These are phyloP conservation scores for Flaveria trinervia DNA, from an alignment of 129 eudicot genomes.

Conservation along the genomic window DNA sequence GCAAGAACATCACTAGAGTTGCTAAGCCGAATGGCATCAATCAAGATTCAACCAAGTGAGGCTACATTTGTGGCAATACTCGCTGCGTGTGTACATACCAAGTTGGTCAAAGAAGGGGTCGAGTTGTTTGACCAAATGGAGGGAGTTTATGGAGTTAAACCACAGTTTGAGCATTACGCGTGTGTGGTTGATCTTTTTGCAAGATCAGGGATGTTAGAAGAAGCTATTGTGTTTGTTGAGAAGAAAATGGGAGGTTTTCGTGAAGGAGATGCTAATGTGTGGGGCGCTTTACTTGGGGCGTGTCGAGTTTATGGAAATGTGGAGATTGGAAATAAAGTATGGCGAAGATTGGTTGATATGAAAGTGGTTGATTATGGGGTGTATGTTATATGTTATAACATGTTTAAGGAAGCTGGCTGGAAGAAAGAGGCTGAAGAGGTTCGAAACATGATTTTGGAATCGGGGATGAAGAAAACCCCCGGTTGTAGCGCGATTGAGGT, in stretches of 20 bases:
- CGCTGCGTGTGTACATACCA: conserved; percentile 62
- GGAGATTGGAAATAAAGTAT: conserved; percentile 42
- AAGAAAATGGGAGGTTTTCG: conserved; percentile 39
- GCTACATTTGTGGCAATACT: conserved; percentile 60
- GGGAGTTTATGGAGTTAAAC: conserved; percentile 37
- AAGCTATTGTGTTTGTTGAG: conserved; percentile 52
- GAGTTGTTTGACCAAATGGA: conserved; percentile 51
- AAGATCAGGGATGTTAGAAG: conserved; percentile 52
- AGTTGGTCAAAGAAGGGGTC: conserved; percentile 50
- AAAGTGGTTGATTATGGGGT: conserved; percentile 47
- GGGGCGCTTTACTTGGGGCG: conserved; percentile 63
- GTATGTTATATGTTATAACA: conserved; percentile 54
- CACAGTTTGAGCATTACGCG: conserved; percentile 51
- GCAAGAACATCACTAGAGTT: conserved; percentile 47
- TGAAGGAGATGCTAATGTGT: conserved; percentile 54
- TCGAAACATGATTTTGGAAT: conserved; percentile 34
- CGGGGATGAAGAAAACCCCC: conserved; percentile 54
- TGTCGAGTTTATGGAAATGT: conserved; percentile 55
- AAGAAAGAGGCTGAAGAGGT: conserved; percentile 49
- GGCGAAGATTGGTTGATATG: conserved; percentile 44
- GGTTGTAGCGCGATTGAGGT: conserved; percentile 63
- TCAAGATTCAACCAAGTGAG: conserved; percentile 42
- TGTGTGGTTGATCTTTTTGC: conserved; percentile 70
- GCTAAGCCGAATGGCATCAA: conserved; percentile 38
- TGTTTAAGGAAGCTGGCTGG: conserved; percentile 67